Evolutionary conservation across 1,284 basidiomycete genomes (phyloP), one percentile per base, ranked within the genome.

Genomic region (Puccinia hordei): DNA sequence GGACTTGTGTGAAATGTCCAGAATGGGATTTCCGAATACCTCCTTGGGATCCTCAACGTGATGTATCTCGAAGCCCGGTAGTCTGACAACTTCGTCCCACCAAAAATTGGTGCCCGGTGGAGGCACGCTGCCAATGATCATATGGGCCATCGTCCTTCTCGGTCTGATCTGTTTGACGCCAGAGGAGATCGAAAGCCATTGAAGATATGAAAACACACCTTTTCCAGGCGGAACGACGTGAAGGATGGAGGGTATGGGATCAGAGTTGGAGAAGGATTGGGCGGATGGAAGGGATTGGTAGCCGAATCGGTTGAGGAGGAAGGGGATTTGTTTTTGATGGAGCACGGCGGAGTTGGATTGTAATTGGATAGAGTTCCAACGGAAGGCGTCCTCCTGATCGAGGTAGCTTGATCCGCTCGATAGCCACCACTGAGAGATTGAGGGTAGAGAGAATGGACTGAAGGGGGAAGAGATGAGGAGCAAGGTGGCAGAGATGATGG

Each of bases 161-260:
- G 76, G 76, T 46, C 44, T 69, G 53, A 79, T 79, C 33, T 79
- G 63, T 30, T 65, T 71, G 44, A 79, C 53, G 59, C 49, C 76
- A 17, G 76, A 79, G 15, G 49, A 68, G 66, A 79, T 79, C 15
- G 76, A 79, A 24, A 79, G 53, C 49, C 49, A 79, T 44, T 79
- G 76, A 3, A 79, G 76, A 51, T 71, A 79, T 27, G 76, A 79
- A 55, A 79, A 79, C 17, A 72, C 38, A 41, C 65, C 65, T 46
- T 71, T 79, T 44, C 76, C 76, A 57, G 76, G 76, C 12, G 76
- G 76, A 24, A 79, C 76, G 68, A 79, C 53, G 41, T 79, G 76
- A 6, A 79, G 66, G 66, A 79, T 79, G 19, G 65, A 71, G 24
- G 76, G 76, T 22, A 79, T 72, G 5, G 66, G 65, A 22, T 57